Percentiles rank a stretch among this genome's conserved stretches.
Conservation (phyloP, 495 filamentous ascomycete genomes). For the Podospora appendiculata region DNA sequence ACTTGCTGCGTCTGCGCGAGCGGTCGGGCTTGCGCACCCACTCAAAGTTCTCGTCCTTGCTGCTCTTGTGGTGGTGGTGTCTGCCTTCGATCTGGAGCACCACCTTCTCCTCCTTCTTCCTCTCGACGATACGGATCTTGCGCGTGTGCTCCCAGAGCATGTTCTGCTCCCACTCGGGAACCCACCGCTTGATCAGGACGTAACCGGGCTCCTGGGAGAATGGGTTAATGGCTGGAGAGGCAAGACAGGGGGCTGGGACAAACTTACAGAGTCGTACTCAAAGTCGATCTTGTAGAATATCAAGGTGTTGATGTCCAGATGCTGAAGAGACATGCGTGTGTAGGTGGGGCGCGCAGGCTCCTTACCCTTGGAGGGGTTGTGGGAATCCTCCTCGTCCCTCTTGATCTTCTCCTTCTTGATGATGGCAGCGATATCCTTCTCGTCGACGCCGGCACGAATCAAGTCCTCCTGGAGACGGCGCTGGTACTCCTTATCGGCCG, state of each 20-base stretch:
- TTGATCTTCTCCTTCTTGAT: slow-evolving; percentile 43
- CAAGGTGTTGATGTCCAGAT: slow-evolving; percentile 51
- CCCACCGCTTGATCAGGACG: slow-evolving; percentile 70
- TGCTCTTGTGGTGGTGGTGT: slow-evolving; percentile 41
- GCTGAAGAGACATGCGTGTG: slow-evolving; percentile 47
- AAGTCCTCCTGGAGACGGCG: slow-evolving; percentile 42
- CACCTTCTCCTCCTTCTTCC: slow-evolving; percentile 38
- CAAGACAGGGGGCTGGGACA: not conserved
- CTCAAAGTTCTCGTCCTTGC: slow-evolving; percentile 38
- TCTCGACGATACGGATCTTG: slow-evolving; percentile 40
- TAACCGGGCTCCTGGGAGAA: slow-evolving; percentile 52
- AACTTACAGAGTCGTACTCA: slow-evolving; percentile 42
- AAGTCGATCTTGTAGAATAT: slow-evolving; percentile 42
- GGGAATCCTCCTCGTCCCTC: slow-evolving; percentile 14
- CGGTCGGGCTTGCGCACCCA: slow-evolving; percentile 58
- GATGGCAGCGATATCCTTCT: slow-evolving; percentile 45
- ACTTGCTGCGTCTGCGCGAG: slow-evolving; percentile 30
- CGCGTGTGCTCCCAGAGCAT: slow-evolving; percentile 66
- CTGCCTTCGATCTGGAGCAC: slow-evolving; percentile 29
- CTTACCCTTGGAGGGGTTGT: slow-evolving; percentile 13
- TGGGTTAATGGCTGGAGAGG: not conserved
- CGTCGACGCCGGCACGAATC: slow-evolving; percentile 40
- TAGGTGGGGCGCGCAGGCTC: slow-evolving; percentile 35
- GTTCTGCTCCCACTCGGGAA: slow-evolving; percentile 64
- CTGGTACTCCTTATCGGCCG: slow-evolving; percentile 42